Evolutionary conservation across 257 asterid genomes (phyloP).

Genomic region (Nyctanthes arbortristis): DNA sequence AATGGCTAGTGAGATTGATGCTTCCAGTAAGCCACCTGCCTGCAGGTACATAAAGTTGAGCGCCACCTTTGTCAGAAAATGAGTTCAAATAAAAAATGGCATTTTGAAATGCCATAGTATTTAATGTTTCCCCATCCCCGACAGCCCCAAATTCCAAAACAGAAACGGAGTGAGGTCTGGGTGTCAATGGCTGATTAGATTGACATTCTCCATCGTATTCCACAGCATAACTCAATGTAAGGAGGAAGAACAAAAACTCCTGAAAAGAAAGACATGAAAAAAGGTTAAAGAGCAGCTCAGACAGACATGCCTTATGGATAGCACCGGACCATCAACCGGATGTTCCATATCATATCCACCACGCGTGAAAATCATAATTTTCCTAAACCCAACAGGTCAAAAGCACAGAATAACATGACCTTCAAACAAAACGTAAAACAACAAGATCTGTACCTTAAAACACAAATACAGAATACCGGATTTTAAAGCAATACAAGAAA

Average conservation of each 20-base stretch:
- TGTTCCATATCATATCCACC: background rate
- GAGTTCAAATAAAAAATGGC: conserved; percentile 97
- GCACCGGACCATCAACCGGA: background rate
- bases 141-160: conserved; percentile 44
- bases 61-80: conserved; percentile 95
- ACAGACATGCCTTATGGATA: background rate
- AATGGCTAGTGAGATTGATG: conserved; percentile 93
- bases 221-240: conserved; percentile 10
- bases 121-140: conserved; percentile 56
- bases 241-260: conserved; percentile 44
- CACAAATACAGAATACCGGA: background rate
- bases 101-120: conserved; percentile 92
- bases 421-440: background rate
- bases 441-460: background rate
- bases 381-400: background rate
- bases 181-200: conserved; percentile 26
- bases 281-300: conserved; percentile 19
- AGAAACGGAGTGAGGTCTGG: conserved; percentile 38
- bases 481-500: background rate
- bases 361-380: background rate
- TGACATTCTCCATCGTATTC: conserved; percentile 28
- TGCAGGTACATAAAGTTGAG: conserved; percentile 93
- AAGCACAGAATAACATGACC: background rate
- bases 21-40: conserved; percentile 92
- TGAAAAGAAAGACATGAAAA: conserved; percentile 34